These are phyloP conservation scores for Albophoma yamanashiensis DNA, from an alignment of 2,329 filamentous ascomycete genomes.

Conservation along the genomic window DNA sequence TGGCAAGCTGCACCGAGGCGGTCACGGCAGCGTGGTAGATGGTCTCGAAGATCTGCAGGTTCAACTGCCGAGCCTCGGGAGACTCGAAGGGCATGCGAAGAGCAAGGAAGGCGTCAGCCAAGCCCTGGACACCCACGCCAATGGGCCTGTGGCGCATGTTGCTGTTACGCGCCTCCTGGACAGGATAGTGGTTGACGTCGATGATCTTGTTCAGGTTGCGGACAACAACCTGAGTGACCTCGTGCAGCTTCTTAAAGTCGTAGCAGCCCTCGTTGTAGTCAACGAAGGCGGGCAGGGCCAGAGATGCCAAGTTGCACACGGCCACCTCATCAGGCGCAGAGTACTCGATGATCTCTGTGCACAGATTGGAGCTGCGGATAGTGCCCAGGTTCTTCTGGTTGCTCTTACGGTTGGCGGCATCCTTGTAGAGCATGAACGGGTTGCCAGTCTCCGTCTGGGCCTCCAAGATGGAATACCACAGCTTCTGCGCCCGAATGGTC, in stretches of 20 bases:
- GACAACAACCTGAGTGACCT: constrained; percentile 84
- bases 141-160: constrained; percentile 97
- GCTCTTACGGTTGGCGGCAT: constrained; percentile 96
- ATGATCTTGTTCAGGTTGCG: constrained; percentile 98
- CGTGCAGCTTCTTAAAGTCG: constrained; percentile 94
- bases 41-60: constrained; percentile 98
- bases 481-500: constrained; percentile 94
- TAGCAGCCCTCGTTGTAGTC: constrained; percentile 77
- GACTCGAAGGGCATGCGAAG: constrained; percentile 96
- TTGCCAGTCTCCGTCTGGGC: constrained; percentile 98
- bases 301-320: constrained; percentile 93
- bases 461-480: constrained; percentile 98
- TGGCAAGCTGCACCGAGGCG: constrained; percentile 76
- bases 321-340: constrained; percentile 95
- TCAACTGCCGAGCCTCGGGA: constrained; percentile 82
- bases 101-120: constrained; percentile 95
- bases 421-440: constrained; percentile 99
- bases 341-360: constrained; percentile 98
- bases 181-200: constrained; percentile 97
- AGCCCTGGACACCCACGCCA: constrained; percentile 92
- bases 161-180: constrained; percentile 83
- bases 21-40: constrained; percentile 96
- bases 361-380: constrained; percentile 96
- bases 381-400: constrained; percentile 99
- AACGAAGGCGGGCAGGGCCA: constrained; percentile 84